Percentiles rank a stretch among this genome's conserved stretches.
phyloP scores from a whole-genome alignment of 768 basidiomycete species.

The Suillus americanus region DNA sequence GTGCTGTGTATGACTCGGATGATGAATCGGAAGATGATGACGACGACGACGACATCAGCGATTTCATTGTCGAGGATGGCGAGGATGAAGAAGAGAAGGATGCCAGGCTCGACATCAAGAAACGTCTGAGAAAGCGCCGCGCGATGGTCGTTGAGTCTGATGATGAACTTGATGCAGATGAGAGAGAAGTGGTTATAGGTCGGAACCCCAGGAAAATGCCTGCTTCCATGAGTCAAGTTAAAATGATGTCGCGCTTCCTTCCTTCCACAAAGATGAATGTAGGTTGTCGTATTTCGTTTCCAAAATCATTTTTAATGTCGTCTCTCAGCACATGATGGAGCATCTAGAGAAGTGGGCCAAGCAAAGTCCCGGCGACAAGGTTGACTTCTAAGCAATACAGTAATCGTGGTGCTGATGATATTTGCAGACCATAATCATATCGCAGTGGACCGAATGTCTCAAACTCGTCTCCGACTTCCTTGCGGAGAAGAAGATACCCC shows the following conservation, averaged over 20 bases:
- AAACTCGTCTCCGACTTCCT: conserved; percentile 64
- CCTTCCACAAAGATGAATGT: conserved; percentile 80
- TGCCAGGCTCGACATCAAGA: conserved; percentile 37
- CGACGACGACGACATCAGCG: conserved; percentile 44
- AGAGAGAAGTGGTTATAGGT: conserved; percentile 43
- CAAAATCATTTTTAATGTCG: background rate
- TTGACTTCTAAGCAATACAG: background rate
- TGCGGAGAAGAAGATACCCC: conserved; percentile 46
- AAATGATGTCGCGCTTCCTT: conserved; percentile 53
- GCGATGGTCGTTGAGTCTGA: conserved; percentile 45
- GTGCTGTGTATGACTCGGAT: conserved; percentile 25
- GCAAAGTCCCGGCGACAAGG: conserved; percentile 61
- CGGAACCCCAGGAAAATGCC: conserved; percentile 28
- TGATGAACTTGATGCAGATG: conserved; percentile 40
- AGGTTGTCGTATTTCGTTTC: conserved; percentile 8
- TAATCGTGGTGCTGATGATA: conserved; percentile 3
- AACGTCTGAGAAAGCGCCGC: conserved; percentile 37
- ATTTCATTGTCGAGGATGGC: conserved; percentile 53
- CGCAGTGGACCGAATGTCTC: conserved; percentile 70
- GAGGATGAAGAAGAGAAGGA: conserved; percentile 59
- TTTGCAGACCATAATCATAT: conserved; percentile 58
- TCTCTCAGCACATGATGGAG: conserved; percentile 57
- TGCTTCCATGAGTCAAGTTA: conserved; percentile 35
- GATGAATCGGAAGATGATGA: conserved; percentile 33
- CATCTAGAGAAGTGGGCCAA: conserved; percentile 43